phyloP scores from a whole-genome alignment of 2,329 filamentous ascomycete species.

The Cryphonectria radicalis region DNA sequence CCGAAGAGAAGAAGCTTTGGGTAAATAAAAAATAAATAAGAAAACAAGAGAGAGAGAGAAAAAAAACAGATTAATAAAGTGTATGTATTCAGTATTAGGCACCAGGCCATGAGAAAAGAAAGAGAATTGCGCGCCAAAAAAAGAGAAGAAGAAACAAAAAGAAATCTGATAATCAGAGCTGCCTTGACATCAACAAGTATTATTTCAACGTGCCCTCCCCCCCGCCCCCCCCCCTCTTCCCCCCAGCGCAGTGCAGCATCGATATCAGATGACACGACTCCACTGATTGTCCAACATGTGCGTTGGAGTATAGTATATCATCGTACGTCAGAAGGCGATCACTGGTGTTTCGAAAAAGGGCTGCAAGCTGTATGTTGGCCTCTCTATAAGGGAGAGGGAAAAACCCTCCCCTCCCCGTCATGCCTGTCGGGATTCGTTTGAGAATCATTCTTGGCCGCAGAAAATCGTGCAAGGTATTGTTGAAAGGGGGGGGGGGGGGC shows the following conservation, averaged over 20 bases:
- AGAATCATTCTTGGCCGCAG: background rate
- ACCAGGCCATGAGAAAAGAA: constrained; percentile 15
- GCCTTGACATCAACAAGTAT: background rate
- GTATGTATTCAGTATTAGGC: constrained; percentile 2
- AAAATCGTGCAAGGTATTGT: background rate
- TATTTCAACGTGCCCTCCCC: constrained; percentile 11
- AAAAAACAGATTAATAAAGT: background rate
- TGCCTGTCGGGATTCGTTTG: constrained; percentile 8
- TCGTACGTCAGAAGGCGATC: background rate
- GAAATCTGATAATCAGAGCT: background rate
- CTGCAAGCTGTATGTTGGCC: background rate
- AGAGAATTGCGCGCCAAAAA: too few species aligned
- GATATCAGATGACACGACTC: background rate
- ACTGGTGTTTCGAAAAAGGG: constrained; percentile 21
- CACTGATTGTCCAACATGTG: background rate
- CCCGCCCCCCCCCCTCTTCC: too few species aligned
- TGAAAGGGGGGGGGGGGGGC: too few species aligned
- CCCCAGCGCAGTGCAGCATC: background rate
- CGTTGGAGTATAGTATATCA: constrained; percentile 6
- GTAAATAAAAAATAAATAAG: too few species aligned
- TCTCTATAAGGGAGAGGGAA: background rate
- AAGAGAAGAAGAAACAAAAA: background rate
- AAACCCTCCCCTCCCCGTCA: background rate
- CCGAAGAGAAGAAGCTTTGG: background rate
- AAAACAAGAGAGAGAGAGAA: background rate